Percentiles rank a stretch among this genome's conserved stretches.
phyloP scores from a whole-genome alignment of 2,329 filamentous ascomycete genomes.

The Aspergillus arachidicola region DNA sequence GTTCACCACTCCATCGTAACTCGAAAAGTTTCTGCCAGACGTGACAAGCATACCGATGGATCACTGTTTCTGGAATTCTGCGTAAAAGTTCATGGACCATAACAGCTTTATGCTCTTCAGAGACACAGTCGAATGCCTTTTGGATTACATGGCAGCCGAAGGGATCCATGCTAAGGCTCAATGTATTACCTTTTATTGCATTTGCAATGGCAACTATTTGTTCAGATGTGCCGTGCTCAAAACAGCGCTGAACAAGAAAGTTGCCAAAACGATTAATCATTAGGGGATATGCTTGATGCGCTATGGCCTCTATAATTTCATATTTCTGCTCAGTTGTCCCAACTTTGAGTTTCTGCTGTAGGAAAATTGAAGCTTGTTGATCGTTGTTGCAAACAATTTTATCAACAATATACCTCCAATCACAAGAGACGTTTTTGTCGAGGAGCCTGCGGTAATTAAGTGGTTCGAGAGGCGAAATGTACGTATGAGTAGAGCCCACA shows the following conservation, averaged over 20 bases:
- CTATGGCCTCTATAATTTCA: conserved; percentile 95
- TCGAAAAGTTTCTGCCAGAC: conserved; percentile 99
- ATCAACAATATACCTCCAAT: conserved; percentile 99
- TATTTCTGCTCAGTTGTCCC: conserved; percentile 94
- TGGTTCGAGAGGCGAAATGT: conserved; percentile 83
- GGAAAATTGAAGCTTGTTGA: conserved; percentile 97
- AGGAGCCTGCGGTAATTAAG: conserved; percentile 94
- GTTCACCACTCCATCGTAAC: conserved; percentile 89
- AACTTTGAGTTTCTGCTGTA: conserved; percentile 98
- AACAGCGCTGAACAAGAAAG: conserved; percentile 97
- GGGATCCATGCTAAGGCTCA: conserved; percentile 95
- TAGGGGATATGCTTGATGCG: conserved; percentile 87
- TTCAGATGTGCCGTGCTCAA: conserved; percentile 93
- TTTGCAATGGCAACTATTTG: conserved; percentile 95
- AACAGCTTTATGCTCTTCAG: conserved; percentile 94
- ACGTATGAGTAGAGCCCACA: conserved; percentile 68
- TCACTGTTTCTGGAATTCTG: conserved; percentile 94
- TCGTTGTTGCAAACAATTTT: conserved; percentile 99
- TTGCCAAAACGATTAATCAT: conserved; percentile 99
- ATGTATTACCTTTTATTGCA: conserved; percentile 88
- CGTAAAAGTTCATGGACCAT: conserved; percentile 98
- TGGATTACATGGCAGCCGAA: conserved; percentile 98
- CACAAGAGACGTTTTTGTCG: conserved; percentile 93
- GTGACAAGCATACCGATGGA: conserved; percentile 97
- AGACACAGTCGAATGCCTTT: conserved; percentile 97